Percentiles rank a stretch among this genome's conserved stretches.
These are phyloP conservation scores for Guyanaporus albipodus DNA, from an alignment of 768 basidiomycete species.

Conservation along the genomic window DNA sequence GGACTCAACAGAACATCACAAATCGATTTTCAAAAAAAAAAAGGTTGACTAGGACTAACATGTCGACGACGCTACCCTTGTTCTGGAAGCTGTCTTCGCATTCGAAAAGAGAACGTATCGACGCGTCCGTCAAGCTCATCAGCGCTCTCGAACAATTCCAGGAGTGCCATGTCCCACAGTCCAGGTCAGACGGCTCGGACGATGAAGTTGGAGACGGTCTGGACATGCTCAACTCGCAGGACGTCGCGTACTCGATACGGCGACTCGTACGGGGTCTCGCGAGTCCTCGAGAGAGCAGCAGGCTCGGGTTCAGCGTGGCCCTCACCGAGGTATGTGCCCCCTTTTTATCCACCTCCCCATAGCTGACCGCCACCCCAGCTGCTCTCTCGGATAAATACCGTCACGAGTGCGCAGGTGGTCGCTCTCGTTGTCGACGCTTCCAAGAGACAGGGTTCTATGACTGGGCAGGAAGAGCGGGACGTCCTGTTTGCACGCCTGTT, in stretches of 20 bases:
- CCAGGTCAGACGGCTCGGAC: slow-evolving; percentile 34
- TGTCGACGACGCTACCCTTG: slow-evolving; percentile 86
- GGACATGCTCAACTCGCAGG: slow-evolving; percentile 75
- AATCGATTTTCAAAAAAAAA: slow-evolving; percentile 5
- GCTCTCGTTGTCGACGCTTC: slow-evolving; percentile 71
- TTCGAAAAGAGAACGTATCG: slow-evolving; percentile 73
- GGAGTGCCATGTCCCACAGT: slow-evolving; percentile 50
- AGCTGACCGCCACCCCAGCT: slow-evolving; percentile 46
- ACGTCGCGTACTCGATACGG: slow-evolving; percentile 90
- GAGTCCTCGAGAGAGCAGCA: slow-evolving; percentile 88
- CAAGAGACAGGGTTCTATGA: slow-evolving; percentile 70
- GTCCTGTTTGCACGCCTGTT: slow-evolving; percentile 89
- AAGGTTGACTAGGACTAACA: slow-evolving; percentile 30
- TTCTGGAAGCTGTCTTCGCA: slow-evolving; percentile 92
- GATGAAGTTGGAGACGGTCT: slow-evolving; percentile 52
- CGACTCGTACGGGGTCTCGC: slow-evolving; percentile 84
- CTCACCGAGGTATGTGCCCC: slow-evolving; percentile 74
- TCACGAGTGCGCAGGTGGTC: slow-evolving; percentile 74
- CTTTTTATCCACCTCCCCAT: not conserved
- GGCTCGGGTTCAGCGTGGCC: slow-evolving; percentile 93
- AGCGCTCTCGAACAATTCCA: slow-evolving; percentile 84
- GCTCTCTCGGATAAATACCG: slow-evolving; percentile 69
- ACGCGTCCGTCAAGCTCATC: slow-evolving; percentile 83
- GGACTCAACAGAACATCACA: slow-evolving; percentile 27
- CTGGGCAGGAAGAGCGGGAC: slow-evolving; percentile 91